Percentiles rank a stretch among this genome's conserved stretches.
These are phyloP conservation scores for Trichoderma lentiforme DNA, from an alignment of 2,329 filamentous ascomycete species.

Conservation along the genomic window DNA sequence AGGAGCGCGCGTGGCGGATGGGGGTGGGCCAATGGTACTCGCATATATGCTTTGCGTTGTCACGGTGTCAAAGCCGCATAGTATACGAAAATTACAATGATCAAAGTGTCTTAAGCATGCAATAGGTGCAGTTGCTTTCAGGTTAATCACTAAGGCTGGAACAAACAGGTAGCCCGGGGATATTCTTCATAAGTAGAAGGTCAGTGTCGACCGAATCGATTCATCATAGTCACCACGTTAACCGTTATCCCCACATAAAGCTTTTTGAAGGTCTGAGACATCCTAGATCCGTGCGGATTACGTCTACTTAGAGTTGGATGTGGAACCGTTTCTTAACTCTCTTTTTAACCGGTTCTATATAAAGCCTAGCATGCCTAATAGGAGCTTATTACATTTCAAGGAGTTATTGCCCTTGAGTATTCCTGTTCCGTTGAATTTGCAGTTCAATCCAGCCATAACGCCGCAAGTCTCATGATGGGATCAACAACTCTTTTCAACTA, in stretches of 20 bases:
- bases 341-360: neutral
- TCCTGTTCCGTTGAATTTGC: neutral
- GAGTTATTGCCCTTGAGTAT: neutral
- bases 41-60: no score
- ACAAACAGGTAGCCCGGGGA: neutral
- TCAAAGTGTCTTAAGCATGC: neutral
- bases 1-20: no score
- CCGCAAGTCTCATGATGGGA: neutral
- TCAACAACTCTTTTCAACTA: neutral
- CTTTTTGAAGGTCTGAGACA: neutral
- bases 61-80: neutral
- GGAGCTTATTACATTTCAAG: neutral
- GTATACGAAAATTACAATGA: neutral
- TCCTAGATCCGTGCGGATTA: neutral
- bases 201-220: neutral
- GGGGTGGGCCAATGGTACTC: no score
- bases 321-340: neutral
- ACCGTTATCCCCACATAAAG: neutral
- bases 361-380: neutral
- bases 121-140: neutral
- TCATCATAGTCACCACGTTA: neutral
- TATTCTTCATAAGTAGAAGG: neutral
- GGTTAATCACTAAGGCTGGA: neutral
- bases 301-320: neutral
- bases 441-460: neutral